Evolutionary conservation across 2,329 filamentous ascomycete species (phyloP).

Genomic region (Claviceps humidiphila): DNA sequence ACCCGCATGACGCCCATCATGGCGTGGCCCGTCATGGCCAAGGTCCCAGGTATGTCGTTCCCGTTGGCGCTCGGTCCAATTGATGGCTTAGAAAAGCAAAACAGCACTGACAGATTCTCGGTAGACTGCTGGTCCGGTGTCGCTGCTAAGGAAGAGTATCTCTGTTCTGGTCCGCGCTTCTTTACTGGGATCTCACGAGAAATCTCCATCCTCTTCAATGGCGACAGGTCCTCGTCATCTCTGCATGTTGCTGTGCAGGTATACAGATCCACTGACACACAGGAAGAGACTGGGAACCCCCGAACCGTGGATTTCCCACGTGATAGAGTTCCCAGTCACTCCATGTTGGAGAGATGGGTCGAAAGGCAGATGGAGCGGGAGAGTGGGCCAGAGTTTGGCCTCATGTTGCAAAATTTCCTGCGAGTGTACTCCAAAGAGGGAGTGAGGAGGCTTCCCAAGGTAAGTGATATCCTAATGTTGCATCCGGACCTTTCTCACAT

Average conservation of each 20-base stretch:
- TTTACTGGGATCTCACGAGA: conserved; percentile 23
- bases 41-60: conserved; percentile 20
- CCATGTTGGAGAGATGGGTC: conserved; percentile 23
- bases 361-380: conserved; percentile 24
- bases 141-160: conserved; percentile 20
- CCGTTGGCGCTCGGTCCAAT: conserved; percentile 3
- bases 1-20: conserved; percentile 24
- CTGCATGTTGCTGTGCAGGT: conserved; percentile 26
- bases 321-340: conserved; percentile 23
- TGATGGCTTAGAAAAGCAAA: not conserved
- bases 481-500: too few species aligned
- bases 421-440: conserved; percentile 23
- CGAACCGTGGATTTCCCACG: conserved; percentile 24
- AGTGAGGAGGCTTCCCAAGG: conserved; percentile 23
- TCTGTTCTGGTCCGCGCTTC: conserved; percentile 22
- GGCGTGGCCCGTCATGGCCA: conserved; percentile 25
- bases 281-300: conserved; percentile 16
- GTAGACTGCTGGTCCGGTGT: conserved; percentile 25
- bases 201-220: conserved; percentile 23
- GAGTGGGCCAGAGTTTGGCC: conserved; percentile 18
- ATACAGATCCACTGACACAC: conserved; percentile 20
- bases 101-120: conserved; percentile 9
- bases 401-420: conserved; percentile 24
- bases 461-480: conserved; percentile 11
- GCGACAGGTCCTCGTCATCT: conserved; percentile 23